Percentiles rank a stretch among this genome's conserved stretches.
These are phyloP conservation scores for Panicum virgatum DNA, from an alignment of 202 grass and related monocot species.

Conservation along the genomic window DNA sequence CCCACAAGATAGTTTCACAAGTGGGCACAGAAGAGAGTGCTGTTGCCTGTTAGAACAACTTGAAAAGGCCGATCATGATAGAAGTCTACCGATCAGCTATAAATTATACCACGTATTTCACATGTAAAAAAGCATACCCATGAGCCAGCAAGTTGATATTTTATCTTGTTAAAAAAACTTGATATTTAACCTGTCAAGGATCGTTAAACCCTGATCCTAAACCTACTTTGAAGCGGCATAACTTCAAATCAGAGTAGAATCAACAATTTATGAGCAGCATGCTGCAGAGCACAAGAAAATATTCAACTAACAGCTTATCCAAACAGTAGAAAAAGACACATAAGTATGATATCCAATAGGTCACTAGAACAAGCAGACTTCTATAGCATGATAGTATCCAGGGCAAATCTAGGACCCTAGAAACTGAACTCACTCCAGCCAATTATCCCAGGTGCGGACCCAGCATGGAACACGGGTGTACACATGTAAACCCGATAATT, in stretches of 20 bases:
- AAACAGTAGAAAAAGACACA: too few relatives aligned
- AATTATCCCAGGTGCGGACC: too few relatives aligned
- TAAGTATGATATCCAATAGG: too few relatives aligned
- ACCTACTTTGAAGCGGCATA: not conserved
- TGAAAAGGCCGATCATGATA: not conserved
- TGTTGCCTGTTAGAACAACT: not conserved
- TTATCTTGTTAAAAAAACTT: too few relatives aligned
- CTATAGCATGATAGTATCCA: too few relatives aligned
- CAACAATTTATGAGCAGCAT: not conserved
- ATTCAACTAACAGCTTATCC: not conserved
- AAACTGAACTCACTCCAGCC: too few relatives aligned
- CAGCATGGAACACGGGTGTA: too few relatives aligned
- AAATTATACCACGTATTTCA: not conserved
- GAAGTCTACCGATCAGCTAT: not conserved
- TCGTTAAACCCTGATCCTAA: not conserved
- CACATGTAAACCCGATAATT: too few relatives aligned
- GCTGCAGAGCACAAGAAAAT: not conserved
- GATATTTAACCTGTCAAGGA: not conserved
- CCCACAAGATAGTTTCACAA: constrained; percentile 28
- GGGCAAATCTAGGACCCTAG: too few relatives aligned
- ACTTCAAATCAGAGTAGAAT: not conserved
- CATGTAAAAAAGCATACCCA: not conserved
- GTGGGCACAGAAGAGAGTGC: not conserved
- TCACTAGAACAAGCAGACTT: too few relatives aligned
- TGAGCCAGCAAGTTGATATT: not conserved